These are phyloP conservation scores for Starmera quercuum DNA, from an alignment of 805 yeast genomes.

Conservation along the genomic window DNA sequence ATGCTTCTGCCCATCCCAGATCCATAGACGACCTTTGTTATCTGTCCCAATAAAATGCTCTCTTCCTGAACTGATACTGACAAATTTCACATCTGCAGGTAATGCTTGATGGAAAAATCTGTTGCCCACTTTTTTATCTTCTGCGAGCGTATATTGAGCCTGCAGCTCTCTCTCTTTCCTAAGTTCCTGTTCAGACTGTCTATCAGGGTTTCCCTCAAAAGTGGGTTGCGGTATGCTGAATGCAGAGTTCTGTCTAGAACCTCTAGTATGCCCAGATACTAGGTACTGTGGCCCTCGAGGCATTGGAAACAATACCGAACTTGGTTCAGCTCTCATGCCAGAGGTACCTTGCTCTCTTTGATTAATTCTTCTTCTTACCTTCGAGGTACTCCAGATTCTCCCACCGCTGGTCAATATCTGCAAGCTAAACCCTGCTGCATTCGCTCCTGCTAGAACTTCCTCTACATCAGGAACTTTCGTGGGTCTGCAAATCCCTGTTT, in stretches of 20 bases:
- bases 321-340: too few relatives aligned
- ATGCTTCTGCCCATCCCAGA: constrained; percentile 47
- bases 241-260: too few relatives aligned
- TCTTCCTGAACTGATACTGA: constrained; percentile 54
- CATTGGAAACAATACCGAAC: too few relatives aligned
- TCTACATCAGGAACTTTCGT: constrained; percentile 28
- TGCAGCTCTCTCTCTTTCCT: too few relatives aligned
- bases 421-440: constrained; percentile 61
- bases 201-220: too few relatives aligned
- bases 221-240: too few relatives aligned
- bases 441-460: constrained; percentile 35
- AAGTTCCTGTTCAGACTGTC: too few relatives aligned
- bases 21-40: constrained; percentile 37
- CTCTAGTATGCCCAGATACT: too few relatives aligned
- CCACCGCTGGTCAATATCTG: constrained; percentile 52
- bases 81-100: constrained; percentile 27
- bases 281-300: too few relatives aligned
- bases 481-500: constrained; percentile 29
- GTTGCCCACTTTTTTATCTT: constrained; percentile 2
- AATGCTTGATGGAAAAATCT: constrained; percentile 9
- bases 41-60: constrained; percentile 58
- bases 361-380: too few relatives aligned
- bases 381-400: constrained; percentile 41
- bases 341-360: too few relatives aligned
- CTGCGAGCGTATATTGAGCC: too few relatives aligned